A percentile compares a stretch with the other conserved stretches of the same genome.
These are phyloP conservation scores for Dittrichia graveolens DNA, from an alignment of 129 eudicot genomes.

Conservation along the genomic window DNA sequence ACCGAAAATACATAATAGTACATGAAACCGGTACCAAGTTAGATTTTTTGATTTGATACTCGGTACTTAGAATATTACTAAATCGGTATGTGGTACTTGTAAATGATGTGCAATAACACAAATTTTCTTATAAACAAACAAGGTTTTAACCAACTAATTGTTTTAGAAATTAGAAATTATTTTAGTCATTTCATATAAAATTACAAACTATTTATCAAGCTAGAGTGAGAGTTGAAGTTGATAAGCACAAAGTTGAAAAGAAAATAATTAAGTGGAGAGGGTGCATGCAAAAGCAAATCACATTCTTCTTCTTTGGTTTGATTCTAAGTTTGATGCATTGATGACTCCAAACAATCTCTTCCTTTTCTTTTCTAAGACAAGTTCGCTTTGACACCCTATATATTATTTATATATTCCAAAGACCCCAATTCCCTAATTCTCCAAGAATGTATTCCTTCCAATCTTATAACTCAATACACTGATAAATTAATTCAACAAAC, in stretches of 20 bases:
- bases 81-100: no score
- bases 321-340: constrained; percentile 27
- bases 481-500: not conserved
- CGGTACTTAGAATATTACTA: no score
- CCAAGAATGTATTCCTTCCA: constrained; percentile 36
- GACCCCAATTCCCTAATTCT: constrained; percentile 29
- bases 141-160: no score
- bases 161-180: no score
- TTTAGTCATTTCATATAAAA: no score
- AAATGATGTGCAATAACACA: no score
- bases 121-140: no score
- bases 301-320: constrained; percentile 23
- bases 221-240: not conserved
- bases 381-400: constrained; percentile 32
- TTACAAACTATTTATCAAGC: no score
- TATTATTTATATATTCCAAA: constrained; percentile 22
- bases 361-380: constrained; percentile 23
- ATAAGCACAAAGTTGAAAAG: constrained; percentile 20
- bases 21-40: no score
- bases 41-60: no score
- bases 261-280: constrained; percentile 15
- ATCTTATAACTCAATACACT: constrained; percentile 31
- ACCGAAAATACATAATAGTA: no score
- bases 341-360: constrained; percentile 22
- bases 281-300: constrained; percentile 19